A percentile compares a stretch with the other conserved stretches of the same genome.
Evolutionary conservation across 192 early-diverging fungal species (phyloP).

Genomic region (Fimicolochytrium jonesii): DNA sequence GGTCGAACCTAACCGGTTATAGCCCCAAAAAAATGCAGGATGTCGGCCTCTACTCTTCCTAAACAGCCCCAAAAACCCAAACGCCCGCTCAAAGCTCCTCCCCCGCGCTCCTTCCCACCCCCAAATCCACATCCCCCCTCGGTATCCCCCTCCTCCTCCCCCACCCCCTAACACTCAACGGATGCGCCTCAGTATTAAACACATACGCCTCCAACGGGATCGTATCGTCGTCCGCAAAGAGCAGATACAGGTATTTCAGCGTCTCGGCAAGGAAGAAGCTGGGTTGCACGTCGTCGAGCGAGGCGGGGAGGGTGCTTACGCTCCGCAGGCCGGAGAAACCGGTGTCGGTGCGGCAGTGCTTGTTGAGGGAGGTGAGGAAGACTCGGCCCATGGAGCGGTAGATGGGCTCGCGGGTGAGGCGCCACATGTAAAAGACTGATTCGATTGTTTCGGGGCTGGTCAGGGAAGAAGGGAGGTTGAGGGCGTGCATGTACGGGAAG

Average conservation of each 20-base stretch:
- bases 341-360: conserved; percentile 3
- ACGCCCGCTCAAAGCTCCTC: no score
- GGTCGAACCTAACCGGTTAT: no score
- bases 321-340: conserved; percentile 11
- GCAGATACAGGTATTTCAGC: conserved; percentile 89
- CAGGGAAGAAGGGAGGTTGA: no score
- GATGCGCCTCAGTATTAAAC: conserved; percentile 95
- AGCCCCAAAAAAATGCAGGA: no score
- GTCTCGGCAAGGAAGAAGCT: conserved; percentile 91
- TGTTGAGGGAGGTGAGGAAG: conserved; percentile 23
- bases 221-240: conserved; percentile 68
- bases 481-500: no score
- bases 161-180: conserved; percentile 46
- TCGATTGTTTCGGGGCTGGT: conserved; percentile 46
- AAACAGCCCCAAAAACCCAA: no score
- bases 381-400: conserved; percentile 45
- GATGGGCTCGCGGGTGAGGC: conserved; percentile 45
- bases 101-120: no score
- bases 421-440: conserved; percentile 52
- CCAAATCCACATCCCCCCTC: no score
- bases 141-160: conserved; percentile 33
- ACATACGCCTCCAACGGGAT: conserved; percentile 79
- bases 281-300: conserved; percentile 28
- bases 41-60: no score
- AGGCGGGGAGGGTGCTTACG: conserved; percentile 3